These are phyloP conservation scores for Scheffersomyces illinoinensis DNA, from an alignment of 1,139 yeast species.

Conservation along the genomic window DNA sequence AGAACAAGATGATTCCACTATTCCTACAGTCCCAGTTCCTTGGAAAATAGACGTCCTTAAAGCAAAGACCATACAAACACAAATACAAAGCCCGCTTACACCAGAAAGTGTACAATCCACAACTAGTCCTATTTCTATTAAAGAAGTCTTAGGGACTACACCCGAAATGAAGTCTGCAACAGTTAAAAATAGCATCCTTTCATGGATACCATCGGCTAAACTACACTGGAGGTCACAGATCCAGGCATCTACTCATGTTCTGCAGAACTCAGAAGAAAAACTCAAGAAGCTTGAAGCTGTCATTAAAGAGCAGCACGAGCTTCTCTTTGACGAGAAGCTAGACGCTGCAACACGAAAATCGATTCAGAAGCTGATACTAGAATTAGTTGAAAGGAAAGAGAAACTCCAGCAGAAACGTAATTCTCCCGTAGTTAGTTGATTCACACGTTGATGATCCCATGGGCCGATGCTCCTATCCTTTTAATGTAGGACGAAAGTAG, in stretches of 20 bases:
- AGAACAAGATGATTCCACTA: neutral
- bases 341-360: neutral
- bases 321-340: neutral
- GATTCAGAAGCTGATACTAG: neutral
- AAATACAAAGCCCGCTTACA: too few relatives aligned
- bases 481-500: neutral
- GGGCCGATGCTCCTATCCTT: neutral
- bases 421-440: neutral
- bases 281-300: neutral
- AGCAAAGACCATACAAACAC: too few relatives aligned
- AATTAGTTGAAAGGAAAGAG: neutral
- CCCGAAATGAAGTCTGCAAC: neutral
- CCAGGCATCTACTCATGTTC: neutral
- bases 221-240: neutral
- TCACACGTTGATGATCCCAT: neutral
- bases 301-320: neutral
- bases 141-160: neutral
- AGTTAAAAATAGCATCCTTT: neutral
- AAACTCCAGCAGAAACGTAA: neutral
- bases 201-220: neutral
- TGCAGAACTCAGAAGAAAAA: neutral
- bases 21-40: neutral
- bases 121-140: neutral
- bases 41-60: neutral
- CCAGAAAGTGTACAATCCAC: neutral